phyloP scores from a whole-genome alignment of 331 rosid species.

The Acacia concinna region DNA sequence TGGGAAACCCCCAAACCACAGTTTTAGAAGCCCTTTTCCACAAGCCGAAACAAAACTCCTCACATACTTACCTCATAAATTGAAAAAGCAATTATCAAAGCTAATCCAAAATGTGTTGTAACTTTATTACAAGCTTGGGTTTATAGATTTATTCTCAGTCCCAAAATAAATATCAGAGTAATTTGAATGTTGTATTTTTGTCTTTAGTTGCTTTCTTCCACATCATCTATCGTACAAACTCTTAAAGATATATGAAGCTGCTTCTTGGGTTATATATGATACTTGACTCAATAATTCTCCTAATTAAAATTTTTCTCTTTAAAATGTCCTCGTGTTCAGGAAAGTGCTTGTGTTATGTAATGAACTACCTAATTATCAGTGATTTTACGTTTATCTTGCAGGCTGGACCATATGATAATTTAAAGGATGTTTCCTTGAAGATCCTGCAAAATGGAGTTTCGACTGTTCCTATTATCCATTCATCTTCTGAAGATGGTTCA shows the following conservation, averaged over 20 bases:
- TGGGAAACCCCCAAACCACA: too few species aligned
- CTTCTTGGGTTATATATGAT: slow-evolving; percentile 27
- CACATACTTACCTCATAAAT: too few species aligned
- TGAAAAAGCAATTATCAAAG: too few species aligned
- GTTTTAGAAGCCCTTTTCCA: too few species aligned
- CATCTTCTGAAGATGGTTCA: slow-evolving; percentile 66
- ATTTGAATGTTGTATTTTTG: slow-evolving; percentile 9
- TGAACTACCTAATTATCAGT: background rate
- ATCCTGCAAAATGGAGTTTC: slow-evolving; percentile 66
- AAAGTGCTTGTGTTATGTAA: background rate
- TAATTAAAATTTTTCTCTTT: slow-evolving; percentile 11
- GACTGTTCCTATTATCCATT: slow-evolving; percentile 65
- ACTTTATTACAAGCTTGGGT: background rate
- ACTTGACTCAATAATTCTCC: background rate
- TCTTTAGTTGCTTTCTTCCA: slow-evolving; percentile 2
- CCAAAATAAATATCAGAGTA: background rate
- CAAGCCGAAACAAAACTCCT: too few species aligned
- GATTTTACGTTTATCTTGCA: slow-evolving; percentile 25
- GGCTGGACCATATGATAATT: slow-evolving; percentile 70
- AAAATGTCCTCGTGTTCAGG: background rate
- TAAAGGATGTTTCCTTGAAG: slow-evolving; percentile 66
- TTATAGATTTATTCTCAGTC: slow-evolving; percentile 12
- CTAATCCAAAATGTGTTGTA: background rate
- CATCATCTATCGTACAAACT: slow-evolving; percentile 2
- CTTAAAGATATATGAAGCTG: slow-evolving; percentile 13